Evolutionary conservation across 225 moss, liverwort and hornwort genomes (phyloP).

Genomic region (Physcomitrellopsis africana): DNA sequence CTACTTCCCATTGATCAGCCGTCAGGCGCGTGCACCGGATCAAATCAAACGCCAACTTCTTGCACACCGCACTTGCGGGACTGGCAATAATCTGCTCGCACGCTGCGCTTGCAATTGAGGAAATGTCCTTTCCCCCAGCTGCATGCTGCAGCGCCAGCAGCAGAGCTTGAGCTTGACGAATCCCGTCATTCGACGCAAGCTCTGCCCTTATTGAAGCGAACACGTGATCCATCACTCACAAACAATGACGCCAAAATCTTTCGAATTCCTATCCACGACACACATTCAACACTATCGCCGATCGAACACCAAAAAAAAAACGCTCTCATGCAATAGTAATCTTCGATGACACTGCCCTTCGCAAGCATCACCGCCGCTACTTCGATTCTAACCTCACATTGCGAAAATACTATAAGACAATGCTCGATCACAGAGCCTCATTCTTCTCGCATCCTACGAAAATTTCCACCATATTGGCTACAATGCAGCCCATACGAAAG

Average conservation of each 20-base stretch:
- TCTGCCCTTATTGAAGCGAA: conserved; percentile 73
- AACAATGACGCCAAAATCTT: neutral
- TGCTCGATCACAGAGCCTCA: neutral
- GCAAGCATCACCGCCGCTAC: conserved; percentile 3
- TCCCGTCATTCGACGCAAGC: conserved; percentile 80
- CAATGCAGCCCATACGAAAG: neutral
- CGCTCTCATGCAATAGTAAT: neutral
- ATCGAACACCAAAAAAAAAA: conserved; percentile 15
- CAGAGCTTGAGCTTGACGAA: conserved; percentile 87
- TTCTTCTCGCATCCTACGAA: neutral
- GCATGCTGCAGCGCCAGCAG: conserved; percentile 80
- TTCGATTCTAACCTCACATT: conserved; percentile 30
- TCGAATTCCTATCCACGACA: neutral
- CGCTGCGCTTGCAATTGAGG: conserved; percentile 75
- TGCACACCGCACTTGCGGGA: conserved; percentile 91
- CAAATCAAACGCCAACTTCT: conserved; percentile 93
- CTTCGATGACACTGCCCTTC: no score
- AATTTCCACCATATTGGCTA: neutral
- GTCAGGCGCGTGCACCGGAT: conserved; percentile 86
- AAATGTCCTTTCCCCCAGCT: conserved; percentile 88
- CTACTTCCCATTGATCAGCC: conserved; percentile 93
- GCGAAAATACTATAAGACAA: neutral
- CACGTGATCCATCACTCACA: conserved; percentile 76
- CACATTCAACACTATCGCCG: neutral
- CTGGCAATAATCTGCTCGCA: conserved; percentile 90